A percentile compares a stretch with the other conserved stretches of the same genome.
Conservation (phyloP, 2,329 filamentous ascomycete genomes). For the Aspergillus sp. region DNA sequence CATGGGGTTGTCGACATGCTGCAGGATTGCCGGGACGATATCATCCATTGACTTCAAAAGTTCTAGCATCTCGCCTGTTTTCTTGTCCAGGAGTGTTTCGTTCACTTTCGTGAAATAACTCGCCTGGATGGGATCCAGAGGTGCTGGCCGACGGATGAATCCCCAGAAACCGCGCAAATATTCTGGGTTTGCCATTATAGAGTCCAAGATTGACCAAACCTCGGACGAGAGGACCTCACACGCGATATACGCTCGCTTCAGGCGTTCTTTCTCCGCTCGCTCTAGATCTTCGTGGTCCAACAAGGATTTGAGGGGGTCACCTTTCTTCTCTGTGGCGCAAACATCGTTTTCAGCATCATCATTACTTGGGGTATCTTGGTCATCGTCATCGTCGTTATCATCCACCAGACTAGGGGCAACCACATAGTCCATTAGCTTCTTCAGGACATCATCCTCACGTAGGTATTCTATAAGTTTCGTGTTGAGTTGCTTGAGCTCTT, state of each 20-base stretch:
- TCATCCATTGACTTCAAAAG: conserved; percentile 83
- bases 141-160: conserved; percentile 81
- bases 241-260: conserved; percentile 91
- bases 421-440: conserved; percentile 88
- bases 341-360: conserved; percentile 44
- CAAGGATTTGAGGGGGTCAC: conserved; percentile 39
- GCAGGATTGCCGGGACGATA: conserved; percentile 81
- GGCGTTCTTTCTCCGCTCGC: conserved; percentile 85
- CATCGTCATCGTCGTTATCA: conserved; percentile 58
- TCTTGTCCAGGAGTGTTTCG: conserved; percentile 95
- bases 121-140: conserved; percentile 89
- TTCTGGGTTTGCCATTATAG: conserved; percentile 80
- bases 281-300: conserved; percentile 57
- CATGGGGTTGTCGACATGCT: conserved; percentile 96
- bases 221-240: conserved; percentile 94
- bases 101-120: conserved; percentile 99
- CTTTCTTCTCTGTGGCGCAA: conserved; percentile 44
- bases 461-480: conserved; percentile 96
- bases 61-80: conserved; percentile 94
- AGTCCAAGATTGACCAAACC: conserved; percentile 95
- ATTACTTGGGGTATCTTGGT: conserved; percentile 43
- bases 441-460: conserved; percentile 81
- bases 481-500: conserved; percentile 98
- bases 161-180: conserved; percentile 86
- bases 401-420: conserved; percentile 69